Conservation (phyloP, 2,329 filamentous ascomycete species). For the Penicillium polonicum region DNA sequence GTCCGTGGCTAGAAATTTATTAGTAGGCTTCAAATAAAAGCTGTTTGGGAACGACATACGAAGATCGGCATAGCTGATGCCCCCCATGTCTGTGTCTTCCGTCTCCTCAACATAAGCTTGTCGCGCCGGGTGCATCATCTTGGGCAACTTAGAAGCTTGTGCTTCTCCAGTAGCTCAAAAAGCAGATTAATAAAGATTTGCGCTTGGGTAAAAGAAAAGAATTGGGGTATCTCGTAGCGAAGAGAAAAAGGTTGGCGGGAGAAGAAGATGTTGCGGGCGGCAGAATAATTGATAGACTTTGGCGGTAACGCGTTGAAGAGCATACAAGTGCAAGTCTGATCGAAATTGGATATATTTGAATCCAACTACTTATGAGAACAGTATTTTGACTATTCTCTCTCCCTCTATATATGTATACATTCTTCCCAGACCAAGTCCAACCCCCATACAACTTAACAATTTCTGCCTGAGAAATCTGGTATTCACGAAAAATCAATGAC, state of each 20-base stretch:
- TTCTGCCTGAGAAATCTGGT: slow-evolving; percentile 1
- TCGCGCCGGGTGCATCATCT: slow-evolving; percentile 77
- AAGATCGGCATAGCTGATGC: slow-evolving; percentile 62
- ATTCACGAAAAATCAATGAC: slow-evolving; percentile 14
- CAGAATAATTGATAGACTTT: slow-evolving; percentile 26
- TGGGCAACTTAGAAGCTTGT: slow-evolving; percentile 22
- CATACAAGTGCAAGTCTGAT: not conserved
- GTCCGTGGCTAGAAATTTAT: slow-evolving; percentile 59
- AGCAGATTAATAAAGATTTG: not conserved
- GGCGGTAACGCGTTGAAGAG: not conserved
- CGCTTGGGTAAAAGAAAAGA: not conserved
- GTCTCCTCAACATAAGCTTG: slow-evolving; percentile 91
- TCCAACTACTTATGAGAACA: not conserved
- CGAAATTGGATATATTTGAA: not conserved
- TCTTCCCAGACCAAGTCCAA: not conserved
- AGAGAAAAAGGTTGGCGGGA: not conserved
- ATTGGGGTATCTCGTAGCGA: not conserved
- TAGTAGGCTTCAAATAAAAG: slow-evolving; percentile 1
- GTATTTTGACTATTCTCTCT: not conserved
- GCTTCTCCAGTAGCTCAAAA: slow-evolving; percentile 8
- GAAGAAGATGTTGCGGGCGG: slow-evolving; percentile 16
- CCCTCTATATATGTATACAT: not conserved
- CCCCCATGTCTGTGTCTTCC: slow-evolving; percentile 59
- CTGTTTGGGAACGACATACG: slow-evolving; percentile 50
- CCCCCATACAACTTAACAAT: not conserved